These are phyloP conservation scores for Ophiostoma angusticollis DNA, from an alignment of 2,329 filamentous ascomycete genomes.

Conservation along the genomic window DNA sequence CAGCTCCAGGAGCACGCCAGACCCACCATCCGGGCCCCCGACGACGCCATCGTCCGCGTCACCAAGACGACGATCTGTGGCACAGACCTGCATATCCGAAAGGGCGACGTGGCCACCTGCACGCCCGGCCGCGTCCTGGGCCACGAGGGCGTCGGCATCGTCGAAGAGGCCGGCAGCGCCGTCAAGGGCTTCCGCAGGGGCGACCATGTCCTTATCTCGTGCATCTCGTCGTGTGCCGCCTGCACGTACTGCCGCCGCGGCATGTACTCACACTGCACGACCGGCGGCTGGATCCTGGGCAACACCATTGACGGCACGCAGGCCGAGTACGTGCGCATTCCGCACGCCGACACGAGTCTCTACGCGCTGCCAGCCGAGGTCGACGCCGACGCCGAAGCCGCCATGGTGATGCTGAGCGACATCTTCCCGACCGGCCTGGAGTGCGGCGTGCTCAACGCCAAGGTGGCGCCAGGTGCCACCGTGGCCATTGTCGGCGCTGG, in stretches of 20 bases:
- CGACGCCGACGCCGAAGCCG: conserved; percentile 21
- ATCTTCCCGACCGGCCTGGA: conserved; percentile 44
- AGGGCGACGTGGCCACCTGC: conserved; percentile 38
- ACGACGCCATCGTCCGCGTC: conserved; percentile 37
- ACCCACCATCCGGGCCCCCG: conserved; percentile 27
- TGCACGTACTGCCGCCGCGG: conserved; percentile 38
- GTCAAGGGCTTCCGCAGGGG: conserved; percentile 35
- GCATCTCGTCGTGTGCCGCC: conserved; percentile 36
- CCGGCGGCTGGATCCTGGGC: conserved; percentile 42
- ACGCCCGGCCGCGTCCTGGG: conserved; percentile 34
- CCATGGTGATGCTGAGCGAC: conserved; percentile 39
- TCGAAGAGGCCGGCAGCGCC: conserved; percentile 30
- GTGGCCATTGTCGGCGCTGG: conserved; percentile 44
- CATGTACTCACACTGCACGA: conserved; percentile 39
- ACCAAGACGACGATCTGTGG: conserved; percentile 39
- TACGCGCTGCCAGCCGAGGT: conserved; percentile 29
- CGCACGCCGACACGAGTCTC: conserved; percentile 35
- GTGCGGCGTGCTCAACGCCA: conserved; percentile 37
- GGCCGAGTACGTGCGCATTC: conserved; percentile 42
- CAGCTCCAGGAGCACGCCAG: conserved; percentile 28
- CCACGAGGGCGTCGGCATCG: conserved; percentile 39
- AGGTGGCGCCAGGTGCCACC: conserved; percentile 36
- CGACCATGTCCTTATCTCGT: conserved; percentile 38
- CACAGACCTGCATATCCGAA: conserved; percentile 42
- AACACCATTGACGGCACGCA: conserved; percentile 41